These are phyloP conservation scores for Nepenthes mirabilis DNA, from an alignment of 148 eudicot genomes.

Conservation along the genomic window DNA sequence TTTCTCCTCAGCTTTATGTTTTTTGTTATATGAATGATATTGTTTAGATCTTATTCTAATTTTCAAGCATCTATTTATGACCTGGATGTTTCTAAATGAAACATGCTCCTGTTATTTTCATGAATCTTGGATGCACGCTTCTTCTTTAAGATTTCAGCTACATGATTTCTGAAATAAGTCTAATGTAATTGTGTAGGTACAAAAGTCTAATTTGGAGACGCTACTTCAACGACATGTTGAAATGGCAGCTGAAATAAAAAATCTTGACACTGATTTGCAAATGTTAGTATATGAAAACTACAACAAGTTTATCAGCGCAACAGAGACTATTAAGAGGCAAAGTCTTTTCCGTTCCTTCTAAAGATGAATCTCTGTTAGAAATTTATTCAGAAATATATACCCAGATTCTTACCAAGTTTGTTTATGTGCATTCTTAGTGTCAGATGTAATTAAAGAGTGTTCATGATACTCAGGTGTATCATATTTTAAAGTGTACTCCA, in stretches of 20 bases:
- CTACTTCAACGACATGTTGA: slow-evolving; percentile 92
- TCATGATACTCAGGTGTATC: too few relatives aligned
- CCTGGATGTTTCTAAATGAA: too few relatives aligned
- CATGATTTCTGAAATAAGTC: background rate
- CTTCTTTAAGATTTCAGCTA: background rate
- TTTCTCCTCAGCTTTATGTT: too few relatives aligned
- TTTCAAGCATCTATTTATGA: too few relatives aligned
- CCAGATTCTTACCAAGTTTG: too few relatives aligned
- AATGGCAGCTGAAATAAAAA: slow-evolving; percentile 98
- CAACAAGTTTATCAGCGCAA: slow-evolving; percentile 97
- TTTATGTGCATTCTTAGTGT: too few relatives aligned
- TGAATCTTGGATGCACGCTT: background rate
- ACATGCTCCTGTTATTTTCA: background rate
- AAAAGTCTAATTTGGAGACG: slow-evolving; percentile 77
- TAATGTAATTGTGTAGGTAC: slow-evolving; percentile 37
- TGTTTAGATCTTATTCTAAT: too few relatives aligned
- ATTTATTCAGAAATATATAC: background rate
- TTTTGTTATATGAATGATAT: too few relatives aligned
- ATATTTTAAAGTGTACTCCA: too few relatives aligned
- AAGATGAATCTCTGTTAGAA: background rate
- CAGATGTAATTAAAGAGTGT: too few relatives aligned
- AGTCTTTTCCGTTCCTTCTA: slow-evolving; percentile 1
- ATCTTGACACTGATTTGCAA: slow-evolving; percentile 97
- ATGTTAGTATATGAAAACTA: slow-evolving; percentile 98
- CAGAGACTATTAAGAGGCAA: slow-evolving; percentile 91